A percentile compares a stretch with the other conserved stretches of the same genome.
These are phyloP conservation scores for Aspergillus egyptiacus DNA, from an alignment of 495 filamentous ascomycete genomes.

Conservation along the genomic window DNA sequence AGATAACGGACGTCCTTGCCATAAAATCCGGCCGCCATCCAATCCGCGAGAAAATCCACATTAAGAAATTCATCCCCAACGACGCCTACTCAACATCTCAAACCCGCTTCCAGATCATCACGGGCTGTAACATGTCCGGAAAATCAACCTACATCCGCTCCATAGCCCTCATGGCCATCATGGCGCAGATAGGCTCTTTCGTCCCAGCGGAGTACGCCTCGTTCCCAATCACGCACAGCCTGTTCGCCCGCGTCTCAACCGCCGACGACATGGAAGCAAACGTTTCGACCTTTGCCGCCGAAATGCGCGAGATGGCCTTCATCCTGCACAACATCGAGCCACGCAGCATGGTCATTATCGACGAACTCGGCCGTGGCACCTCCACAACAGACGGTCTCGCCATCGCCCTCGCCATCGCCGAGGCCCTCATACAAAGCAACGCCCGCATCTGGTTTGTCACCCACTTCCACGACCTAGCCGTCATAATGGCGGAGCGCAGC, in stretches of 20 bases:
- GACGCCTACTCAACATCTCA: conserved; percentile 77
- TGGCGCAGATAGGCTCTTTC: conserved; percentile 92
- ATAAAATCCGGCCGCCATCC: conserved; percentile 82
- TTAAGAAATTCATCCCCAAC: conserved; percentile 71
- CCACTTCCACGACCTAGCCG: conserved; percentile 79
- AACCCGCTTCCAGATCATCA: conserved; percentile 84
- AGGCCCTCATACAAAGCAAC: conserved; percentile 71
- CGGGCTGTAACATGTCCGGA: conserved; percentile 98
- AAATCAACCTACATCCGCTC: conserved; percentile 93
- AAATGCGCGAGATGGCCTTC: conserved; percentile 94
- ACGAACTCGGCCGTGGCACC: conserved; percentile 90
- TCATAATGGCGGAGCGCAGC: conserved; percentile 62
- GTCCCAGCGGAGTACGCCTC: conserved; percentile 80
- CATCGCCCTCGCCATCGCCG: conserved; percentile 82
- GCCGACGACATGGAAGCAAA: conserved; percentile 89
- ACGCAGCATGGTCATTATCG: conserved; percentile 75
- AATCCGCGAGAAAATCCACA: conserved; percentile 67
- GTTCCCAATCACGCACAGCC: conserved; percentile 71
- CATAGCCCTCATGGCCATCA: conserved; percentile 76
- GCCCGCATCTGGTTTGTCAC: conserved; percentile 87
- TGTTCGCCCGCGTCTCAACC: conserved; percentile 81
- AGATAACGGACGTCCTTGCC: conserved; percentile 65
- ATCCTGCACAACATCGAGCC: conserved; percentile 74
- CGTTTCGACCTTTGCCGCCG: conserved; percentile 85
- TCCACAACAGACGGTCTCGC: conserved; percentile 82